Conservation (phyloP, 352 stramenopile genomes). For the Globisporangium yorkense region DNA sequence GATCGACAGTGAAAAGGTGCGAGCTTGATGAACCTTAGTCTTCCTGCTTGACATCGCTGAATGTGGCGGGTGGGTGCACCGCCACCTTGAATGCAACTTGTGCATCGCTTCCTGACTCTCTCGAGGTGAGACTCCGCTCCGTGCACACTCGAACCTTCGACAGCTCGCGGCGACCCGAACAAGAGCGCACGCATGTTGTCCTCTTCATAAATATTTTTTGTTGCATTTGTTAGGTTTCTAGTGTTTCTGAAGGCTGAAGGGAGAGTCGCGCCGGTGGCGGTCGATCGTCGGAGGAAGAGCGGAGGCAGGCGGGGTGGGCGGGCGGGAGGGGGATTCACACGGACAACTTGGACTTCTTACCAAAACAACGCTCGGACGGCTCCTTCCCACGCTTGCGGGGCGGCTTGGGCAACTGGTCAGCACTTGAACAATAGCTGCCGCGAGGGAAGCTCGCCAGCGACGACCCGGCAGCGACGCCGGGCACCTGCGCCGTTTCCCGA, state of each 20-base stretch:
- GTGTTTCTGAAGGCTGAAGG: slow-evolving; percentile 39
- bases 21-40: too few species aligned
- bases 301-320: too few species aligned
- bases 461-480: slow-evolving; percentile 22
- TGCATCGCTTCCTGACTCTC: too few species aligned
- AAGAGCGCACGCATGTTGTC: background rate
- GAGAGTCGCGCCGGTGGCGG: background rate
- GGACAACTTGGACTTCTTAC: slow-evolving; percentile 59
- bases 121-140: too few species aligned
- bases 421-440: slow-evolving; percentile 72
- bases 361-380: slow-evolving; percentile 37
- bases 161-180: too few species aligned
- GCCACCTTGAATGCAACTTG: too few species aligned
- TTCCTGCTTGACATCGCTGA: too few species aligned
- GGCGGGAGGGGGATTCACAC: slow-evolving; percentile 30
- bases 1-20: background rate
- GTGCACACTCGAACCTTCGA: too few species aligned
- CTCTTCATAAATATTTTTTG: slow-evolving; percentile 54
- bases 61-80: too few species aligned
- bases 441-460: slow-evolving; percentile 48
- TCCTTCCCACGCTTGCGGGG: slow-evolving; percentile 45
- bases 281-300: background rate
- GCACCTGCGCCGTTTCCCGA: slow-evolving; percentile 38
- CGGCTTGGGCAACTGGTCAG: slow-evolving; percentile 56
- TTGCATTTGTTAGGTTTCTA: slow-evolving; percentile 52